Percentiles rank a stretch among this genome's conserved stretches.
Conservation (phyloP, 2,329 filamentous ascomycete species). For the Mollisiaceae sp. region DNA sequence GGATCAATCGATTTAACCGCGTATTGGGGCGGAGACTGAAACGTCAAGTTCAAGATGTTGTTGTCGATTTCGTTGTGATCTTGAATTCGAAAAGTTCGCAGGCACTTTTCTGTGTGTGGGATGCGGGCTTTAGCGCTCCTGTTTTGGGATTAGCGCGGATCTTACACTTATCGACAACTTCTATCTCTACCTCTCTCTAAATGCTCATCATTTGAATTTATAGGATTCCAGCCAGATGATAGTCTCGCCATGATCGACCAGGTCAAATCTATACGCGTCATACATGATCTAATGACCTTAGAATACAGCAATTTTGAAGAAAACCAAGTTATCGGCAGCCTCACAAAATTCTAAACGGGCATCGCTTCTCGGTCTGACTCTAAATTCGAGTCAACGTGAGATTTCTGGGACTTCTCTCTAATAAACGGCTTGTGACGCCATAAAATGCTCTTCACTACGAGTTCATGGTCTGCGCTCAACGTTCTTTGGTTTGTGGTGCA, state of each 20-base stretch:
- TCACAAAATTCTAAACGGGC: neutral
- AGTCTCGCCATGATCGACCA: neutral
- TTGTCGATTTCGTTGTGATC: constrained; percentile 19
- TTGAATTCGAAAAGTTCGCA: constrained; percentile 20
- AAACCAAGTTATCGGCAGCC: neutral
- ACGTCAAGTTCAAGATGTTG: constrained; percentile 73
- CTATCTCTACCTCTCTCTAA: neutral
- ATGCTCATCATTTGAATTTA: neutral
- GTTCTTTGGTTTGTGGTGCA: no score
- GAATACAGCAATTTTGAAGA: neutral
- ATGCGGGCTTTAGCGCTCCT: neutral
- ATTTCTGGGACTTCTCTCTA: neutral
- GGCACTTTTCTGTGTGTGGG: neutral
- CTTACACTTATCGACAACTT: neutral
- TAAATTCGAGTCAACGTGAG: neutral
- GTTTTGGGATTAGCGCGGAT: neutral
- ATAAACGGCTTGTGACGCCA: no score
- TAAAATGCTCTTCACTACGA: no score
- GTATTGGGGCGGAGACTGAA: constrained; percentile 96
- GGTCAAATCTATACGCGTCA: neutral
- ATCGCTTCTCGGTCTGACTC: constrained; percentile 5
- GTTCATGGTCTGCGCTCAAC: no score
- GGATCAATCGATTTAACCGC: constrained; percentile 99
- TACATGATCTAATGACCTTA: neutral
- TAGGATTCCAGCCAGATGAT: neutral